phyloP scores from a whole-genome alignment of 1,284 basidiomycete species.

The Anthracocystis panici-leucophaei region DNA sequence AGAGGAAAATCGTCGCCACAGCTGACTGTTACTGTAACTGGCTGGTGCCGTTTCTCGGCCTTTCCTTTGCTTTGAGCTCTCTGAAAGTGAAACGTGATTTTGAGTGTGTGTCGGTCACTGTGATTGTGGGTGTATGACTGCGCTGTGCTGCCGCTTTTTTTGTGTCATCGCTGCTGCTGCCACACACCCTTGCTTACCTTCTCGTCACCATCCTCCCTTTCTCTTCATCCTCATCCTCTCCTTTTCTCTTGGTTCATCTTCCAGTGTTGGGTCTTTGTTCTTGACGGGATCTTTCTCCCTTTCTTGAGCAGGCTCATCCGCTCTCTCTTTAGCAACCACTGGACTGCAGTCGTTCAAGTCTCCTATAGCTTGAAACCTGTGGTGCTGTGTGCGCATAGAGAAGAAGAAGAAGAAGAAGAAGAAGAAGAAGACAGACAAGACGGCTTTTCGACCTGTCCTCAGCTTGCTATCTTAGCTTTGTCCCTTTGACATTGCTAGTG shows the following conservation, averaged over 20 bases:
- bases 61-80: neutral
- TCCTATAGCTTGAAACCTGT: conserved; percentile 6
- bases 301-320: conserved; percentile 40
- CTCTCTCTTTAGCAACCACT: conserved; percentile 26
- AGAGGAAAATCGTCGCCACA: no score
- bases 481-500: conserved; percentile 9
- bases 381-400: conserved; percentile 23
- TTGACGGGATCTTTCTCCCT: conserved; percentile 33
- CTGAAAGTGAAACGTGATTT: neutral
- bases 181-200: conserved; percentile 8
- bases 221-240: conserved; percentile 1
- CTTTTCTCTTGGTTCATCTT: conserved; percentile 38
- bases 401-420: conserved; percentile 30
- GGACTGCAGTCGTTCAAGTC: conserved; percentile 19
- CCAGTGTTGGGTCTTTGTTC: conserved; percentile 31
- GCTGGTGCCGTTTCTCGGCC: no score
- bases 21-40: no score
- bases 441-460: conserved; percentile 15
- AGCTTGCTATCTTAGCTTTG: conserved; percentile 9
- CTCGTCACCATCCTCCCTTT: conserved; percentile 40
- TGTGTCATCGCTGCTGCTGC: neutral
- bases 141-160: neutral
- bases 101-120: no score
- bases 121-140: no score
- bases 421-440: conserved; percentile 14